These are phyloP conservation scores for Polytrichum commune DNA, from an alignment of 225 moss, liverwort and hornwort species.

Conservation along the genomic window DNA sequence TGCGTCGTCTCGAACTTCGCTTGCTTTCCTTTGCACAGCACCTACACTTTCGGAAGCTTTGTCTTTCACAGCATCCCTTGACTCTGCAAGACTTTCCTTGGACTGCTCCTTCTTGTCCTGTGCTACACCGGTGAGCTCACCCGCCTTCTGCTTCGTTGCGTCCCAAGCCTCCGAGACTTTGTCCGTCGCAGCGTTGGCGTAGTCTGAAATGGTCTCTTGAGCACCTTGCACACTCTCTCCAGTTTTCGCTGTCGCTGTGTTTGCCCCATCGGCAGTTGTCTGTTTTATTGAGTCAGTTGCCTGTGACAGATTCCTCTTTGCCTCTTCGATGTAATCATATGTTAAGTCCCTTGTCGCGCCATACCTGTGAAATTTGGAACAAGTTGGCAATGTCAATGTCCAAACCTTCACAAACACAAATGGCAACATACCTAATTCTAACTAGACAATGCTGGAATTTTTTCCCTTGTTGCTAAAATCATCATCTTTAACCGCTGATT, in stretches of 20 bases:
- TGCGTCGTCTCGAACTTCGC: conserved; percentile 14
- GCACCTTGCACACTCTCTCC: conserved; percentile 19
- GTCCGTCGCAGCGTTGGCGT: conserved; percentile 23
- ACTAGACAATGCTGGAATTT: no score
- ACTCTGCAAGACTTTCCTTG: conserved; percentile 8
- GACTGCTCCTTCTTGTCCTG: conserved; percentile 23
- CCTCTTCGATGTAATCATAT: conserved; percentile 40
- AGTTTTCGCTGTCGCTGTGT: conserved; percentile 8
- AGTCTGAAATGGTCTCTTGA: conserved; percentile 13
- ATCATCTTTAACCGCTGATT: no score
- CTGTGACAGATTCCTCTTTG: conserved; percentile 30
- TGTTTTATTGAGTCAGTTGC: conserved; percentile 15
- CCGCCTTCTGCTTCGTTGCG: conserved; percentile 36
- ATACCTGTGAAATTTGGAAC: conserved; percentile 12
- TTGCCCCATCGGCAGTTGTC: background rate
- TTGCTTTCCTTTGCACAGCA: conserved; percentile 17
- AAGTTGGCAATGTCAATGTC: no score
- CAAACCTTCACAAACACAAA: no score
- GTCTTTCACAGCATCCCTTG: conserved; percentile 10
- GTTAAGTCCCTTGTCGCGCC: conserved; percentile 21
- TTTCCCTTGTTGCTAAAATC: no score
- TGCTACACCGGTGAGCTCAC: conserved; percentile 14
- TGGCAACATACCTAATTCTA: no score
- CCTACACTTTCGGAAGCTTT: conserved; percentile 8
- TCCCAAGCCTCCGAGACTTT: conserved; percentile 31